Evolutionary conservation across 2,329 filamentous ascomycete genomes (phyloP), one percentile per base, ranked within the genome.

Genomic region (Chrysoporthe austroafricana): DNA sequence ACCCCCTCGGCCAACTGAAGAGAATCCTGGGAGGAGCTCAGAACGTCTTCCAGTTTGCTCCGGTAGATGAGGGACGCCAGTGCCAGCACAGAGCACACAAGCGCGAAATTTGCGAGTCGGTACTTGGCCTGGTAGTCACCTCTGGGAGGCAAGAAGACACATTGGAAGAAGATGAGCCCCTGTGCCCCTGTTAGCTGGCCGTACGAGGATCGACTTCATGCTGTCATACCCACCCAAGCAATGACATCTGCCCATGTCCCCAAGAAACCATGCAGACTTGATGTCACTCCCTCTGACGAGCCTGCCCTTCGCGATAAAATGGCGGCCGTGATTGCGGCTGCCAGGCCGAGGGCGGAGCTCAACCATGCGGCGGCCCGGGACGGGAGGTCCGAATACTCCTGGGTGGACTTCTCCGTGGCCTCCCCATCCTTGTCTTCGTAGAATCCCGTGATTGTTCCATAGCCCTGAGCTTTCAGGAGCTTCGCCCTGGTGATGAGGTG

Each of bases 401-500:
- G 73, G 14, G 75, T 73, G 18, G 77, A 78, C 52, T 75, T 72
- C 58, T 75, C 73, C 16, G 76, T 78, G 21, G 77, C 75, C 61
- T 73, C 70, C 21, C 77, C 77, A 63, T 79, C 77, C 8, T 59
- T 32, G 61, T 76, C 77, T 67, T 76, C 71, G 62, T 76, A 79
- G 43, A 74, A 70, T 26, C 71, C 71, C 21, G 71, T 70, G 9
- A 76, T 48, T 8, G 63, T 70, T 21, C 69, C 69, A 54, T 76
- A 74, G 1, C 69, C 71, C 14, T 67, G 66, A 6, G 21, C 63
- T 67, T 44, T 73, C 66, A 39, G 56, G 18, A 39, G 58, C n/a
- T 7, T 69, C 65, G 64, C 64, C 64, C 57, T 63, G 62, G 66
- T 54, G 68, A 62, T 39, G 44, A 57, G 67, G 26, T 73, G 67